Evolutionary conservation across 2,329 filamentous ascomycete species (phyloP), one percentile per base, ranked within the genome.

Genomic region (Trichoderma koningii): DNA sequence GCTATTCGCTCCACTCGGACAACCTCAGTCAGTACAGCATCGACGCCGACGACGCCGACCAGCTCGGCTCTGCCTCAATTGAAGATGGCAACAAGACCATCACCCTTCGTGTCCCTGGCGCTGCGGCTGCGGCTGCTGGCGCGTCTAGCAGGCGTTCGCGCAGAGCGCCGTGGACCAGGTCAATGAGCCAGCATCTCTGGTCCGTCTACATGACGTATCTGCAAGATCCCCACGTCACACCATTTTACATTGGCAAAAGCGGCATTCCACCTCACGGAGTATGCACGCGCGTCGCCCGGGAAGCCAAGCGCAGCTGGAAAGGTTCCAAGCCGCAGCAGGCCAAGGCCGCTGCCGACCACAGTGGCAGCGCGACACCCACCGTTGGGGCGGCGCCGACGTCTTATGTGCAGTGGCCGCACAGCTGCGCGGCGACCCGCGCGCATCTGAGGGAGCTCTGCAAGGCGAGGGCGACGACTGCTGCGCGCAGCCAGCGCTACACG

Each of bases 131-230:
- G 34, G 34, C 51, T 23, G 30, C 60, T 19, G 17, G 28, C 17
- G 28, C 56, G 17, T 47, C 64, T 10, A 57, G 57, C 21, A 59
- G 55, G 34, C 55, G 56, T 30, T 50, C 62, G 55, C 66, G 83
- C 66, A 86, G 83, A 72, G 83, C 84, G 0, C 82, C 81, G 0
- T 89, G 87, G 87, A 88, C 86, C 5, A 84, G 83, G 67, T 81
- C 85, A 19, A 89, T 89, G 85, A 86, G 81, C 75, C 78, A 83
- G 14, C 87, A 90, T 70, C 75, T 90, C 10, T 90, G 87, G 87
- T 81, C 84, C 5, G 88, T 85, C 1, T 90, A 89, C 71, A 77
- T 84, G 65, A 77, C 87, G 60, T 90, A 89, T 70, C 77, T 89
- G 47, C 85, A 88, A 72, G 87, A 90, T 69, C 87, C 87, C 52